Evolutionary conservation across 352 stramenopile species (phyloP), one percentile per base, ranked within the genome.

Genomic region (Phytophthora pini): DNA sequence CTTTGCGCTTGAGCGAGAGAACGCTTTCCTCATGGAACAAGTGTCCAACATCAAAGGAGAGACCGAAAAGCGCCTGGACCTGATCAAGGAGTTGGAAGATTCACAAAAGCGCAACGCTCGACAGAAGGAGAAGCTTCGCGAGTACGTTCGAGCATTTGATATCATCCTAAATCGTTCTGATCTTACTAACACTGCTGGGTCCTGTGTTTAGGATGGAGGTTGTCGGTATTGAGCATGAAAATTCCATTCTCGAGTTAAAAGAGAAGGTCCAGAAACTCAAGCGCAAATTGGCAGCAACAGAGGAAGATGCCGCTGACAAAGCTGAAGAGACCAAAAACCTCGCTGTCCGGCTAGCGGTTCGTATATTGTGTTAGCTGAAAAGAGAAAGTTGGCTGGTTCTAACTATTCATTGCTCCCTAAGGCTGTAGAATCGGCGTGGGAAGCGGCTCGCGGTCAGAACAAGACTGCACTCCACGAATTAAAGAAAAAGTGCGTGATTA

Each of bases 221-320:
- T 45, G 74, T 87, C 4, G 72, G 68, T 7, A 90, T 92, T 29
- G 82, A 92, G 58, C 77, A 89, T 55, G 82, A 92, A 65, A 92
- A 89, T 55, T 72, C 72, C 24, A 89, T 92, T 43, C 48, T 90
- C 8, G 84, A 92, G 48, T 74, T 94, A 17, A 88, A 88, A 56
- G 85, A 92, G 47, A 90, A 92, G 56, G 72, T 82, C 1, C 81
- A 91, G 46, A 88, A 90, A 56, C 80, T 94, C 43, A 92, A 89
- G 60, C 76, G 81, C 26, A 88, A 89, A 60, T 27, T 83, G 3
- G 70, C 74, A 32, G 47, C 53, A 1, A 57, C 78, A 3, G 85
- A 92, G 29, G 81, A 90, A 56, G 48, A 72, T 6, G 53, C 74
- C 1, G 41, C 50, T 36, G 82, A 90, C 43, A 87, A 85, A 56